Evolutionary conservation across 768 basidiomycete species (phyloP).

Genomic region (Mycena chlorophos): DNA sequence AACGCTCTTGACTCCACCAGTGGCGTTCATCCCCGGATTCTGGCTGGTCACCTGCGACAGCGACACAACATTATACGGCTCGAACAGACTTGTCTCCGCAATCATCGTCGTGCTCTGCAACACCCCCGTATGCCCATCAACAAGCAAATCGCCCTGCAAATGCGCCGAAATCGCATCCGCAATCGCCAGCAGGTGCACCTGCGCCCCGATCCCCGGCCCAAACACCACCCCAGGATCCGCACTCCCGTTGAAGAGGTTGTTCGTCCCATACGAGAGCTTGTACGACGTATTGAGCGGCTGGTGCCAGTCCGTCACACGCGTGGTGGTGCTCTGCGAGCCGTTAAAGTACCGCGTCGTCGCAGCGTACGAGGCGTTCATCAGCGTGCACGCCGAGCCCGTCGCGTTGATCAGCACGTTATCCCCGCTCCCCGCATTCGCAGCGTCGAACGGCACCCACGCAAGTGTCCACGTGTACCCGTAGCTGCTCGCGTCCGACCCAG

Average conservation of each 20-base stretch:
- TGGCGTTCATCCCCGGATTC: conserved; percentile 6
- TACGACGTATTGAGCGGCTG: conserved; percentile 9
- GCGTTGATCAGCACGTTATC: conserved; percentile 4
- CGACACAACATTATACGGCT: background rate
- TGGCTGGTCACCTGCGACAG: background rate
- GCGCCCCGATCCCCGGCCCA: conserved; percentile 3
- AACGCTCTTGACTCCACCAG: conserved; percentile 5
- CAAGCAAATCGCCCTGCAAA: background rate
- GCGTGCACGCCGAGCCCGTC: conserved; percentile 2
- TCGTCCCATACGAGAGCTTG: background rate
- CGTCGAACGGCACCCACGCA: conserved; percentile 4
- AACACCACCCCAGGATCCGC: conserved; percentile 1
- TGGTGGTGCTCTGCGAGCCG: conserved; percentile 1
- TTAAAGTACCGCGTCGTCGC: conserved; percentile 4
- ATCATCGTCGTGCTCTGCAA: conserved; percentile 2
- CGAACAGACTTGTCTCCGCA: conserved; percentile 7
- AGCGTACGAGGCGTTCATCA: conserved; percentile 9
- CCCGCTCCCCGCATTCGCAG: background rate
- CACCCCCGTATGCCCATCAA: background rate
- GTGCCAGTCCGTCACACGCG: conserved; percentile 2
- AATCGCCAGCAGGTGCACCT: conserved; percentile 8
- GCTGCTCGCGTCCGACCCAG: background rate
- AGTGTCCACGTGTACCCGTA: background rate
- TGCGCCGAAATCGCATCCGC: conserved; percentile 11
- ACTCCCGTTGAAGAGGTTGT: background rate